phyloP scores from a whole-genome alignment of 805 yeast genomes.

The Wickerhamomyces bovis region DNA sequence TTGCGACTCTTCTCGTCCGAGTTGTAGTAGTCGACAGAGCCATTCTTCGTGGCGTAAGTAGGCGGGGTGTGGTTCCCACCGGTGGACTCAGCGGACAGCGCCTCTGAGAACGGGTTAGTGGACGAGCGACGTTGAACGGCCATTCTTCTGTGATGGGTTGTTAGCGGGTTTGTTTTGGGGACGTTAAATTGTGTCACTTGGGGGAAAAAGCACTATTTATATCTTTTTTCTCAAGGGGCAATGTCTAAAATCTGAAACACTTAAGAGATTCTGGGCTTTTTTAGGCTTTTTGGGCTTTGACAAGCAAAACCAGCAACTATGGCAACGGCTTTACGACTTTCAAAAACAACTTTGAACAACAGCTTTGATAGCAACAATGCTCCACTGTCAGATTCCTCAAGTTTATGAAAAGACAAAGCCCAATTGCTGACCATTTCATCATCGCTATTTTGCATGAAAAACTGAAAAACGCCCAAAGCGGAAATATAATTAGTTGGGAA shows the following conservation, averaged over 20 bases:
- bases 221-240: background rate
- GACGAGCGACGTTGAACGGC: conserved; percentile 22
- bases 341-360: too few species aligned
- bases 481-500: background rate
- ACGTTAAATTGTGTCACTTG: background rate
- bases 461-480: background rate
- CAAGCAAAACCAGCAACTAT: too few species aligned
- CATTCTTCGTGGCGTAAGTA: conserved; percentile 32
- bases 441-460: background rate
- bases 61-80: conserved; percentile 25
- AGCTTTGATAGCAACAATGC: too few species aligned
- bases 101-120: conserved; percentile 51
- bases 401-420: too few species aligned
- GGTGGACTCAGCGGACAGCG: conserved; percentile 35
- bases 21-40: conserved; percentile 26
- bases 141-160: conserved; percentile 12
- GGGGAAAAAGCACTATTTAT: background rate
- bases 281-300: too few species aligned
- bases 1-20: conserved; percentile 19
- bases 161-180: background rate
- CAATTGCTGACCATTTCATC: background rate
- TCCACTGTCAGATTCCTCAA: too few species aligned
- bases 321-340: too few species aligned
- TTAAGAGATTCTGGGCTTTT: too few species aligned
- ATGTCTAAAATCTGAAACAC: background rate